phyloP scores from a whole-genome alignment of 768 basidiomycete species.

The Suillus alpinus region DNA sequence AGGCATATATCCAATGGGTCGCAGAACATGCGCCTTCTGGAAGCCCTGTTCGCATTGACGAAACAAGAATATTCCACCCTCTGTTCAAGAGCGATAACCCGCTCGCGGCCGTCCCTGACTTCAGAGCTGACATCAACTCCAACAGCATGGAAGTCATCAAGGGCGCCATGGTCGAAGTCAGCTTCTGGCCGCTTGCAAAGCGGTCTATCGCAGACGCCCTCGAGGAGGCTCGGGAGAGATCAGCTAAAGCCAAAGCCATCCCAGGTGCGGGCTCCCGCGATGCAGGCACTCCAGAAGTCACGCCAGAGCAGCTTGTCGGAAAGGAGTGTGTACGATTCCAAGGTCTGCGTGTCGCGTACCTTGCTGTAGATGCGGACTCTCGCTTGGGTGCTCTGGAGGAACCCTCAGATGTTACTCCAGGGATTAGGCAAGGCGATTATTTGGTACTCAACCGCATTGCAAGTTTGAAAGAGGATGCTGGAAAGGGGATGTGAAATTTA shows the following conservation, averaged over 20 bases:
- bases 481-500: slow-evolving; percentile 47
- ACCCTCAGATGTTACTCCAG: slow-evolving; percentile 38
- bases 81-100: slow-evolving; percentile 96
- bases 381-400: slow-evolving; percentile 63
- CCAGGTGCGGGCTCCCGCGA: slow-evolving; percentile 31
- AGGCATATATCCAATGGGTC: slow-evolving; percentile 97
- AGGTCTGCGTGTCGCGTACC: slow-evolving; percentile 93
- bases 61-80: slow-evolving; percentile 89
- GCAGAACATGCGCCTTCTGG: slow-evolving; percentile 76
- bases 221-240: slow-evolving; percentile 60
- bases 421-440: slow-evolving; percentile 66
- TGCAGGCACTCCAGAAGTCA: slow-evolving; percentile 67
- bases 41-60: slow-evolving; percentile 82
- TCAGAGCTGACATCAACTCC: slow-evolving; percentile 77
- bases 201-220: slow-evolving; percentile 61
- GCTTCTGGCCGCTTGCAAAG: slow-evolving; percentile 84
- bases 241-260: slow-evolving; percentile 55
- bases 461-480: slow-evolving; percentile 90
- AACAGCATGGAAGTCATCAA: slow-evolving; percentile 77
- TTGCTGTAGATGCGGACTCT: slow-evolving; percentile 88
- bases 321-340: slow-evolving; percentile 96
- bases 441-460: slow-evolving; percentile 91
- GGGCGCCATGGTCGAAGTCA: slow-evolving; percentile 83
- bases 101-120: slow-evolving; percentile 62
- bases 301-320: slow-evolving; percentile 73